Conservation (phyloP, 495 filamentous ascomycete genomes). For the Daldinia bambusicola region DNA sequence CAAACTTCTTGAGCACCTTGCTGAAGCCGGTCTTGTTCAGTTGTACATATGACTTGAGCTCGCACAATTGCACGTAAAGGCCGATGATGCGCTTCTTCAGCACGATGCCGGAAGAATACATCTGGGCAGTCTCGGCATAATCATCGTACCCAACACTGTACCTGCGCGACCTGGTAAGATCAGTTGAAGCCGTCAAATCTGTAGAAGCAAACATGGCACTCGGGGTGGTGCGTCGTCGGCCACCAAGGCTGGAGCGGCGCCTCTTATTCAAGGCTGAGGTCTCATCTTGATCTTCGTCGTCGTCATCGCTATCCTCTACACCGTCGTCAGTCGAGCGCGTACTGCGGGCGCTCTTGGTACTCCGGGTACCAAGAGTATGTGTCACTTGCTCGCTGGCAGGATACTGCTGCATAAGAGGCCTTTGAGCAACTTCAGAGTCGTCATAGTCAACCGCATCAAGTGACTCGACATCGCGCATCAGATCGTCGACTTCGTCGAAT, state of each 20-base stretch:
- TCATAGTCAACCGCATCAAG: slow-evolving; percentile 72
- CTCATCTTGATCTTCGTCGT: slow-evolving; percentile 68
- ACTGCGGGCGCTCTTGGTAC: slow-evolving; percentile 53
- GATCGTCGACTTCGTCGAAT: slow-evolving; percentile 77
- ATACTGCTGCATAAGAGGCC: slow-evolving; percentile 46
- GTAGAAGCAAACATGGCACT: slow-evolving; percentile 56
- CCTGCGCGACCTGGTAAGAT: slow-evolving; percentile 61
- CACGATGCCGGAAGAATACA: slow-evolving; percentile 84
- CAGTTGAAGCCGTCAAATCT: slow-evolving; percentile 66
- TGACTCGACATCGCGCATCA: slow-evolving; percentile 77
- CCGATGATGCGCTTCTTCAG: slow-evolving; percentile 90
- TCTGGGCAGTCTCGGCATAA: slow-evolving; percentile 74
- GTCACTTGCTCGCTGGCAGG: slow-evolving; percentile 57
- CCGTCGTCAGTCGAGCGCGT: slow-evolving; percentile 59
- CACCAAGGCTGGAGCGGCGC: slow-evolving; percentile 46
- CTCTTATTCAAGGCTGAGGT: slow-evolving; percentile 62
- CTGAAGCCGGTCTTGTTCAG: slow-evolving; percentile 95
- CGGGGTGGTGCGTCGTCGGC: slow-evolving; percentile 52
- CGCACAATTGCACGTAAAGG: slow-evolving; percentile 92
- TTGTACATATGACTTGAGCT: slow-evolving; percentile 94
- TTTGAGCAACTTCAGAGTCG: slow-evolving; percentile 60
- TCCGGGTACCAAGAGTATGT: slow-evolving; percentile 40
- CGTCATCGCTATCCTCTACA: slow-evolving; percentile 58
- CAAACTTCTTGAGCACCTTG: slow-evolving; percentile 98
- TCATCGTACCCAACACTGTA: slow-evolving; percentile 74